Percentiles rank a stretch among this genome's conserved stretches.
phyloP scores from a whole-genome alignment of 495 filamentous ascomycete species.

The Daldinia caldariorum region DNA sequence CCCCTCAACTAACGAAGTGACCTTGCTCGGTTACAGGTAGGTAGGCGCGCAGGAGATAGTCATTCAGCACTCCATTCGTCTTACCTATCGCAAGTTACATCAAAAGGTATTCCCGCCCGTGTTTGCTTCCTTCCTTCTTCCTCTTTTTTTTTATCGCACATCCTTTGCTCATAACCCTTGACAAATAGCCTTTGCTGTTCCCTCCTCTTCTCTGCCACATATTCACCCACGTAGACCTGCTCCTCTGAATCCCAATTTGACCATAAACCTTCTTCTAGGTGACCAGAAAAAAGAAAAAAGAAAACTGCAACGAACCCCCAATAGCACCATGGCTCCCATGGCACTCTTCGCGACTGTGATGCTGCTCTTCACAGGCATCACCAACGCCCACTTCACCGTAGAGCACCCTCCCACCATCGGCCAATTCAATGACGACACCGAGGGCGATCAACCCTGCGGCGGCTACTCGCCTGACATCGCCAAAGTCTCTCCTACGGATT shows the following conservation, averaged over 20 bases:
- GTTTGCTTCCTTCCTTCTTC: conserved; percentile 2
- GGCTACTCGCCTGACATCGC: conserved; percentile 54
- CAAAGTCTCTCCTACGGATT: conserved; percentile 52
- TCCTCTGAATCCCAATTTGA: not conserved
- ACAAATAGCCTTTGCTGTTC: not conserved
- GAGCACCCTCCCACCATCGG: conserved; percentile 56
- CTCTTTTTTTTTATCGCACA: no score
- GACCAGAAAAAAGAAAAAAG: no score
- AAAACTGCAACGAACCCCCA: not conserved
- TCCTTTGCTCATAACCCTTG: no score
- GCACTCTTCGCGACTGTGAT: conserved; percentile 18
- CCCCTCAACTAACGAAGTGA: conserved; percentile 17
- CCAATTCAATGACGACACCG: conserved; percentile 55
- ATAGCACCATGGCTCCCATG: conserved; percentile 33
- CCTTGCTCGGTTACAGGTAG: conserved; percentile 6
- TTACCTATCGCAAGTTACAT: conserved; percentile 17
- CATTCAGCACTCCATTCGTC: conserved; percentile 26
- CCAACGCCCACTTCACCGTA: conserved; percentile 60
- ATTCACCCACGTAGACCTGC: not conserved
- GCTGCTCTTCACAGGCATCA: conserved; percentile 49
- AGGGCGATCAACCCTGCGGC: conserved; percentile 58
- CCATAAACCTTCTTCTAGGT: not conserved
- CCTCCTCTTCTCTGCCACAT: not conserved
- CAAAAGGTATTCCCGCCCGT: conserved; percentile 14
- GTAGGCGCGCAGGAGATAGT: not conserved